These are phyloP conservation scores for Termitomyces sp. DNA, from an alignment of 768 basidiomycete genomes.

Conservation along the genomic window DNA sequence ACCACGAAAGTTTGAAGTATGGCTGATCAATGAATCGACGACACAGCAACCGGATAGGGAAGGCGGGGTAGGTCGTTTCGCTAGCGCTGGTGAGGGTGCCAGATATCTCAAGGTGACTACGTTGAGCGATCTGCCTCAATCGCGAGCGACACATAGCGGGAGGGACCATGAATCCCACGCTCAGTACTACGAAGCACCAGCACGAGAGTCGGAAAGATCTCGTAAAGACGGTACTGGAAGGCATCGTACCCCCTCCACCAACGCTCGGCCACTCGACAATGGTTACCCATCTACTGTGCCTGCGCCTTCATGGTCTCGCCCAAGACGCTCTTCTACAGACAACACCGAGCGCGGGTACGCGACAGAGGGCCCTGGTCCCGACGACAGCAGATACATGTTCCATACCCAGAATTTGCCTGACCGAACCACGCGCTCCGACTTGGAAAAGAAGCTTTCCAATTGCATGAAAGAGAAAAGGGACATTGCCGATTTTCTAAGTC, in stretches of 20 bases:
- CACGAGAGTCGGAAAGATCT: conserved; percentile 1
- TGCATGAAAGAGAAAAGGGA: conserved; percentile 13
- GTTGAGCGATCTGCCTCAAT: neutral
- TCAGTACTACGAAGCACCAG: neutral
- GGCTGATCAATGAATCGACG: neutral
- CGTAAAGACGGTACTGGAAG: neutral
- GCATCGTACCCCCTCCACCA: neutral
- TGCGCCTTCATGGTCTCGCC: neutral
- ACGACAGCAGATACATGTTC: conserved; percentile 7
- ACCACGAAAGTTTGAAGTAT: neutral
- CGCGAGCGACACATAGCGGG: neutral
- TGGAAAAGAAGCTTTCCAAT: conserved; percentile 3
- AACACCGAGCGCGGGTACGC: neutral
- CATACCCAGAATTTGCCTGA: neutral
- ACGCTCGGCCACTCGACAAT: neutral
- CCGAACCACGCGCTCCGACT: neutral
- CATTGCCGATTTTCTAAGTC: neutral
- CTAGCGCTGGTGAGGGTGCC: neutral
- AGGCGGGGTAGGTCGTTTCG: neutral
- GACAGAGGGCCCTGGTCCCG: neutral
- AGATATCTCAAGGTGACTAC: conserved; percentile 2
- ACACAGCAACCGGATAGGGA: neutral
- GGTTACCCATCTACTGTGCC: neutral
- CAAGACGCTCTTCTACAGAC: neutral
- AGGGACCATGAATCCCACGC: neutral